Evolutionary conservation across 2,329 filamentous ascomycete genomes (phyloP), one percentile per base, ranked within the genome.

Genomic region (Aspergillus novoparasiticus): DNA sequence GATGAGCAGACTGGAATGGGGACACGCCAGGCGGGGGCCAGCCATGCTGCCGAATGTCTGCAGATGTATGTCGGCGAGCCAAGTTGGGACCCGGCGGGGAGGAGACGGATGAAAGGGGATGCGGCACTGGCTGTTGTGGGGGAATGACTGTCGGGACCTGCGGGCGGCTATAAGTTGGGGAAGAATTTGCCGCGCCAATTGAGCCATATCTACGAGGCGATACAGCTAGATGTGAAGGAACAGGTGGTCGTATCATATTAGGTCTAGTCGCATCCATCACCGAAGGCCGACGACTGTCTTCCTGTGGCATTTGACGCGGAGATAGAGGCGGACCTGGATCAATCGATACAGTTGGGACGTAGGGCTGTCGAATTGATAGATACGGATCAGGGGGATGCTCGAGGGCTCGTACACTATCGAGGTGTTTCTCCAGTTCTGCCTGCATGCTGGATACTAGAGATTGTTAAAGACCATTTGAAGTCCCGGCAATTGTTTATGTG

Each of bases 1-100:
- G 81, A 72, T 87, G 83, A 12, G 88, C 88, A 4, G 89, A 89
- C 9, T 86, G 83, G 73, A 88, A 91, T 12, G 89, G 91, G 6
- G 90, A 90, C 30, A 86, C 83, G 48, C 82, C 73, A 56, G 75
- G 69, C 46, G 76, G 74, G 83, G 84, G 89, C 88, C 91, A 94
- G 43, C 90, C 92, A 74, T 93, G 90, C 71, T 94, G 90, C 59
- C 95, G 90, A 70, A 99, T 98, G 75, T 99, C 95, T 63, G 95
- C 95, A 45, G 94, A 94, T 1, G 95, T 99, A 79, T 99, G 95
- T 65, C 94, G 88, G 66, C 94, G 89, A 51, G 89, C 87, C 54
- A 97, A 83, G 71, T 88, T 93, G 61, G 87, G 86, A 1, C 76
- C 78, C n/a, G 86, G 84, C 28, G 86, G 84, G 43, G 86, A 86